Evolutionary conservation across 192 early-diverging fungal species (phyloP).

Genomic region (Coemansia sp.): DNA sequence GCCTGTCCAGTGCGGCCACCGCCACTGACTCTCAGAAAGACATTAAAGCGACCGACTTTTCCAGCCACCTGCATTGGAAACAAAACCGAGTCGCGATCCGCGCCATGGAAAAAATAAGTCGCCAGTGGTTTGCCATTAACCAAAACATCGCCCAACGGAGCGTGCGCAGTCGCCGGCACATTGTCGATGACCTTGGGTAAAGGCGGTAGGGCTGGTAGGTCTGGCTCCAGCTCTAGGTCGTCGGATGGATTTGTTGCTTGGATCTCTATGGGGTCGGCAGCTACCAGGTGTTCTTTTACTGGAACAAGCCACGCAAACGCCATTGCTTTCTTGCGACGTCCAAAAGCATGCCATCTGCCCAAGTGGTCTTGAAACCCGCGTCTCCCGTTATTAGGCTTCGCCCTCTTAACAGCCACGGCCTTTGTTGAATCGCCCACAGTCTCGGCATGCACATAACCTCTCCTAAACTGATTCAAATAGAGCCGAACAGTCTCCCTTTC

Average conservation of each 20-base stretch:
- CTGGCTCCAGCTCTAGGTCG: not conserved
- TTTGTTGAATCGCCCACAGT: too few relatives aligned
- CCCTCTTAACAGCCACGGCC: slow-evolving; percentile 9
- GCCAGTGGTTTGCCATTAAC: slow-evolving; percentile 76
- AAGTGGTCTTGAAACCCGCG: slow-evolving; percentile 59
- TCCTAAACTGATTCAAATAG: slow-evolving; percentile 34
- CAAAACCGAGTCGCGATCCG: slow-evolving; percentile 67
- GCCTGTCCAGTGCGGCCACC: slow-evolving; percentile 85
- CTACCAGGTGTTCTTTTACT: slow-evolving; percentile 6
- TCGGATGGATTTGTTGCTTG: not conserved
- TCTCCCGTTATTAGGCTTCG: slow-evolving; percentile 17
- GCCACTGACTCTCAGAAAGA: slow-evolving; percentile 76
- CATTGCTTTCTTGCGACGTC: slow-evolving; percentile 75
- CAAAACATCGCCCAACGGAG: slow-evolving; percentile 55
- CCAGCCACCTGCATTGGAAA: slow-evolving; percentile 69
- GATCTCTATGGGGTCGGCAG: too few relatives aligned
- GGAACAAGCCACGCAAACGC: slow-evolving; percentile 73
- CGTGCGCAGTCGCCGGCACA: slow-evolving; percentile 2
- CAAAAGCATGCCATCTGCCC: slow-evolving; percentile 71
- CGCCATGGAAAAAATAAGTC: slow-evolving; percentile 68
- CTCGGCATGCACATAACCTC: slow-evolving; percentile 20
- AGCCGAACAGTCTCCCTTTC: slow-evolving; percentile 7
- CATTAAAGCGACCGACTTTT: slow-evolving; percentile 77
- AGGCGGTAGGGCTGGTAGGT: not conserved
- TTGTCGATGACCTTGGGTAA: slow-evolving; percentile 1